phyloP scores from a whole-genome alignment of 2,329 filamentous ascomycete genomes.

The Botrytis deweyae region DNA sequence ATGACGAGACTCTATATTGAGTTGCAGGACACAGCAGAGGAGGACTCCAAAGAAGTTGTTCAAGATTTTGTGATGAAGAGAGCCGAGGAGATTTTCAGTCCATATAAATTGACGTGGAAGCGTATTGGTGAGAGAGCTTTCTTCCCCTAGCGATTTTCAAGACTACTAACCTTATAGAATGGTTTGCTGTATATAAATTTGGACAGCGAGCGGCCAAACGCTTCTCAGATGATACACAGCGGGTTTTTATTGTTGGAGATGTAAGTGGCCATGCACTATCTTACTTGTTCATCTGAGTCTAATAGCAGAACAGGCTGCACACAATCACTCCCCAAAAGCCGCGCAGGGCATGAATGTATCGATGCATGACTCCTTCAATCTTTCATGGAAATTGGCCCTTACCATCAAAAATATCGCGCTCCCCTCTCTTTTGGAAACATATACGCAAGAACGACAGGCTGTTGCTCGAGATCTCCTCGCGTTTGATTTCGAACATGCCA shows the following conservation, averaged over 20 bases:
- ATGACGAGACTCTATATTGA: constrained; percentile 65
- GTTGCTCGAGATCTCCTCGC: constrained; percentile 66
- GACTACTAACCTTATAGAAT: constrained; percentile 58
- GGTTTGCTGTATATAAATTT: constrained; percentile 60
- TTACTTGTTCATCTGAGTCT: constrained; percentile 35
- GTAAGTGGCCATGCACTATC: constrained; percentile 35
- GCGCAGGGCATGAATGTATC: constrained; percentile 60
- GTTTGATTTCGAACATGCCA: constrained; percentile 59
- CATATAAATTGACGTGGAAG: constrained; percentile 58
- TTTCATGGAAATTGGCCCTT: constrained; percentile 56
- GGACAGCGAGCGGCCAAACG: constrained; percentile 58
- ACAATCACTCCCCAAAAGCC: constrained; percentile 62
- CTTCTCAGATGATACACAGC: constrained; percentile 50
- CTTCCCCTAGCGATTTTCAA: constrained; percentile 32
- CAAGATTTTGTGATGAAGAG: constrained; percentile 71
- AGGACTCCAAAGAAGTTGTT: constrained; percentile 44
- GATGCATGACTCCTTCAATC: constrained; percentile 61
- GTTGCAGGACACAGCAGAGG: constrained; percentile 49
- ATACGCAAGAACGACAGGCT: constrained; percentile 59
- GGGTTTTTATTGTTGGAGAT: constrained; percentile 58
- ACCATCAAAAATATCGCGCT: constrained; percentile 56
- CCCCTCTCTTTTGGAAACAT: constrained; percentile 56
- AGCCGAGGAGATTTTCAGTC: constrained; percentile 59
- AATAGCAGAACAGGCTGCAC: constrained; percentile 44
- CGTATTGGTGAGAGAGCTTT: constrained; percentile 70